Percentiles rank a stretch among this genome's conserved stretches.
phyloP scores from a whole-genome alignment of 768 basidiomycete genomes.

The Serendipita sp. region DNA sequence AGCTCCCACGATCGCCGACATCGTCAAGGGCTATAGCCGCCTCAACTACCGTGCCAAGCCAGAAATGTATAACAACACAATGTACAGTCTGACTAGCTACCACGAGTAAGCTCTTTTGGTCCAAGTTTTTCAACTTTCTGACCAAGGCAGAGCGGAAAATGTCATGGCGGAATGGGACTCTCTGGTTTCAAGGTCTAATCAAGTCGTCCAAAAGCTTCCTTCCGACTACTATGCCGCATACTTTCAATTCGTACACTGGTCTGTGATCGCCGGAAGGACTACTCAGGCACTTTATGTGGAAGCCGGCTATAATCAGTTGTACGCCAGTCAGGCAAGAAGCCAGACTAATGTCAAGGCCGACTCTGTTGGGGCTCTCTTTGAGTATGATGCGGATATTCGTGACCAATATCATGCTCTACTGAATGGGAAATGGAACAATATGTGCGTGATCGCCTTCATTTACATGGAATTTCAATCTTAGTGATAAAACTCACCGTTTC shows the following conservation, averaged over 20 bases:
- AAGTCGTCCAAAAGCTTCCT: slow-evolving; percentile 38
- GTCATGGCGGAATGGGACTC: slow-evolving; percentile 35
- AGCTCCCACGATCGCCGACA: slow-evolving; percentile 29
- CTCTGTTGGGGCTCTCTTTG: slow-evolving; percentile 38
- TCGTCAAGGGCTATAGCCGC: slow-evolving; percentile 38
- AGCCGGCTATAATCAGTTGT: slow-evolving; percentile 43
- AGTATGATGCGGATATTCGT: slow-evolving; percentile 44
- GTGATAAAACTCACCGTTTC: slow-evolving; percentile 41
- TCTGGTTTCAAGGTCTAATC: slow-evolving; percentile 32
- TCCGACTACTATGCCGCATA: slow-evolving; percentile 36
- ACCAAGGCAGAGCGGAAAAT: slow-evolving; percentile 33
- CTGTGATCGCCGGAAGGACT: slow-evolving; percentile 41
- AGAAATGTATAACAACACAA: slow-evolving; percentile 44
- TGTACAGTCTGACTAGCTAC: slow-evolving; percentile 48
- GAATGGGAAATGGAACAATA: slow-evolving; percentile 31
- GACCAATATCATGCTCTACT: slow-evolving; percentile 44
- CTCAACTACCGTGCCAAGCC: slow-evolving; percentile 48
- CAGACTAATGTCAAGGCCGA: slow-evolving; percentile 43
- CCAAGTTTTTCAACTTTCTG: neutral
- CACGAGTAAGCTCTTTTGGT: slow-evolving; percentile 34
- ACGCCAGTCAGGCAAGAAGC: slow-evolving; percentile 45
- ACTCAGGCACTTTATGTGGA: slow-evolving; percentile 40
- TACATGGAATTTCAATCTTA: neutral
- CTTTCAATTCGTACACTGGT: slow-evolving; percentile 57
- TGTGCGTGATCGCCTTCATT: slow-evolving; percentile 51